Evolutionary conservation across 23 red algal genomes (phyloP).

Genomic region (Cyanidium caldarium): DNA sequence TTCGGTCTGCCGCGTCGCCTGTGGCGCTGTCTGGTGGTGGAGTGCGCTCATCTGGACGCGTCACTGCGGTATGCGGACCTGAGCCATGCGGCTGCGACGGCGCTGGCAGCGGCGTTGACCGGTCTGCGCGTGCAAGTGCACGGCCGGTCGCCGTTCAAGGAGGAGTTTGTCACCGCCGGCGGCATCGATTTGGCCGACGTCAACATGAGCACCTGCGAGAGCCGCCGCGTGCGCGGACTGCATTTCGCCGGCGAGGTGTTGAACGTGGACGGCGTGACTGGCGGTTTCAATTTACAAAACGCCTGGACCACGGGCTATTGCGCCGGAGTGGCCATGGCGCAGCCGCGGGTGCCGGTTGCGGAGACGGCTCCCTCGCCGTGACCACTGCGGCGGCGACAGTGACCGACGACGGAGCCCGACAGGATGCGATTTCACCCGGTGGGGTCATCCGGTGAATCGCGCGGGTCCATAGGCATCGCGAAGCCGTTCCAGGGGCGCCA

Average conservation of each 20-base stretch:
- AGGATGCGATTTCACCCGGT: too few species aligned
- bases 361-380: neutral
- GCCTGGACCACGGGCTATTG: slow-evolving; percentile 85
- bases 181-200: slow-evolving; percentile 42
- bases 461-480: slow-evolving; percentile 62
- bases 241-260: slow-evolving; percentile 80
- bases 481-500: slow-evolving; percentile 9
- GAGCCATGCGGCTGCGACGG: slow-evolving; percentile 10
- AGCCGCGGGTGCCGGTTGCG: neutral
- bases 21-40: slow-evolving; percentile 29
- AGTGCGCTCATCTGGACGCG: neutral
- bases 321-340: slow-evolving; percentile 24
- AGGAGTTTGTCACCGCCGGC: slow-evolving; percentile 92
- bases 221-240: slow-evolving; percentile 27
- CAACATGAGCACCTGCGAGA: slow-evolving; percentile 45
- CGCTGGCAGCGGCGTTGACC: slow-evolving; percentile 20
- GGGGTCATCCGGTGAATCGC: slow-evolving; percentile 65
- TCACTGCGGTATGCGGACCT: slow-evolving; percentile 32
- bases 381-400: too few species aligned
- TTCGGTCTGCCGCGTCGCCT: slow-evolving; percentile 28
- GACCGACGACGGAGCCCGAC: too few species aligned
- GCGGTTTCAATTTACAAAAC: slow-evolving; percentile 77
- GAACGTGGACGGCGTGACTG: slow-evolving; percentile 74
- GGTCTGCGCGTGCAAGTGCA: slow-evolving; percentile 13
- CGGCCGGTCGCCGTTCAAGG: slow-evolving; percentile 70